Conservation (phyloP, 768 basidiomycete species). For the Termitomyces sp. region DNA sequence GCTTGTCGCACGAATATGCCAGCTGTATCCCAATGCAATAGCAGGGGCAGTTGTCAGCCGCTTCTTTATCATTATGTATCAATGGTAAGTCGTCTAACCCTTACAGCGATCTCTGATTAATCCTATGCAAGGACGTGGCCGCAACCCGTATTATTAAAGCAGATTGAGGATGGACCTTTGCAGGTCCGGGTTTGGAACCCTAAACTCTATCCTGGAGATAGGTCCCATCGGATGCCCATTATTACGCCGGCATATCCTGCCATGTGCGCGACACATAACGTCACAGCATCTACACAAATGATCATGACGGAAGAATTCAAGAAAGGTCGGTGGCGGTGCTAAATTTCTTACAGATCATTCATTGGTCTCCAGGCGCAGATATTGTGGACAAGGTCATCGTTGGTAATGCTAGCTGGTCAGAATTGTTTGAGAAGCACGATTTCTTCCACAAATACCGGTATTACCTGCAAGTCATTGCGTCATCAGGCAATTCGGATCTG, state of each 20-base stretch:
- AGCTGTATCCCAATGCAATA: slow-evolving; percentile 91
- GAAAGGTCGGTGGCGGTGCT: slow-evolving; percentile 49
- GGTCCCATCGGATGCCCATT: slow-evolving; percentile 98
- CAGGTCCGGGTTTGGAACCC: slow-evolving; percentile 99
- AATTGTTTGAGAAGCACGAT: slow-evolving; percentile 92
- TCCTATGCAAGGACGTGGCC: slow-evolving; percentile 83
- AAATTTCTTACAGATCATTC: slow-evolving; percentile 2
- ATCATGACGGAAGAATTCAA: slow-evolving; percentile 96
- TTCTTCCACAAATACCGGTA: slow-evolving; percentile 97
- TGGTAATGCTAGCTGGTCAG: slow-evolving; percentile 80
- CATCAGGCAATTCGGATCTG: slow-evolving; percentile 75
- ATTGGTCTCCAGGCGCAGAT: slow-evolving; percentile 62
- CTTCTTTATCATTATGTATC: slow-evolving; percentile 98
- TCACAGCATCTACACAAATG: slow-evolving; percentile 91
- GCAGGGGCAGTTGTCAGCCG: slow-evolving; percentile 95
- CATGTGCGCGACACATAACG: slow-evolving; percentile 99
- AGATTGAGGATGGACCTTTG: slow-evolving; percentile 92
- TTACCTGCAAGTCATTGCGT: slow-evolving; percentile 94
- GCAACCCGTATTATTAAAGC: slow-evolving; percentile 93
- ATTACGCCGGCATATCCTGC: slow-evolving; percentile 99
- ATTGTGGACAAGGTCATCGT: slow-evolving; percentile 92
- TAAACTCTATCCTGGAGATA: slow-evolving; percentile 88
- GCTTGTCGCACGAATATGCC: slow-evolving; percentile 98
- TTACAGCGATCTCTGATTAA: not conserved
- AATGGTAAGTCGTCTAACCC: slow-evolving; percentile 59